A percentile compares a stretch with the other conserved stretches of the same genome.
These are phyloP conservation scores for Poa pratensis DNA, from an alignment of 176 grass and related monocot species.

Conservation along the genomic window DNA sequence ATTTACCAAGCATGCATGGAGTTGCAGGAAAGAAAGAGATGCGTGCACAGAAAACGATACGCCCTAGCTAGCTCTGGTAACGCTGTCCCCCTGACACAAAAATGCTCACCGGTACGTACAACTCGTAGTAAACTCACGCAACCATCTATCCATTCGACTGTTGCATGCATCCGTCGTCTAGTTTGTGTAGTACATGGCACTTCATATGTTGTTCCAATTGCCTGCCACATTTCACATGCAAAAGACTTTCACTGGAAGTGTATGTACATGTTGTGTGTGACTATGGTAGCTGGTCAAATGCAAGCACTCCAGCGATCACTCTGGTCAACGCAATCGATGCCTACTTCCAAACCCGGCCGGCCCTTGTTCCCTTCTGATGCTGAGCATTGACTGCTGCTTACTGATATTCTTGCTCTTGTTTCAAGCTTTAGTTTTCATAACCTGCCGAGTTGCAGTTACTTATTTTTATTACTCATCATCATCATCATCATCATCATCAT, in stretches of 20 bases:
- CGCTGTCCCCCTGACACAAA: background rate
- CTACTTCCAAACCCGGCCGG: background rate
- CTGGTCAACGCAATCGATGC: background rate
- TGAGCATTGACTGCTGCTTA: constrained; percentile 7
- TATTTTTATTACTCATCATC: background rate
- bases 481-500: background rate
- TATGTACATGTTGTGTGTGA: background rate
- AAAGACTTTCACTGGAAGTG: background rate
- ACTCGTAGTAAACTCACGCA: background rate
- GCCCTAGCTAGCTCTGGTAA: background rate
- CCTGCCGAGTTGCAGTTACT: background rate
- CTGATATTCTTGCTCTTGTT: background rate
- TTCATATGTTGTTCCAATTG: constrained; percentile 40
- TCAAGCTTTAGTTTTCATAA: constrained; percentile 11
- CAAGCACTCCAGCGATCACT: constrained; percentile 23
- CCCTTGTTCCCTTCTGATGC: constrained; percentile 15
- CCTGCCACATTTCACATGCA: constrained; percentile 41
- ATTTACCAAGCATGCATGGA: background rate
- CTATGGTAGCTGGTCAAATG: background rate
- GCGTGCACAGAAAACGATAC: constrained; percentile 38
- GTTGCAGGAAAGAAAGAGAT: background rate
- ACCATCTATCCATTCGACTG: background rate
- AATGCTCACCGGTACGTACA: background rate
- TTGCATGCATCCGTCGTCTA: constrained; percentile 25
- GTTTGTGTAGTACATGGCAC: background rate